phyloP scores from a whole-genome alignment of 1,284 basidiomycete genomes.

The Ceratobasidium sp. region DNA sequence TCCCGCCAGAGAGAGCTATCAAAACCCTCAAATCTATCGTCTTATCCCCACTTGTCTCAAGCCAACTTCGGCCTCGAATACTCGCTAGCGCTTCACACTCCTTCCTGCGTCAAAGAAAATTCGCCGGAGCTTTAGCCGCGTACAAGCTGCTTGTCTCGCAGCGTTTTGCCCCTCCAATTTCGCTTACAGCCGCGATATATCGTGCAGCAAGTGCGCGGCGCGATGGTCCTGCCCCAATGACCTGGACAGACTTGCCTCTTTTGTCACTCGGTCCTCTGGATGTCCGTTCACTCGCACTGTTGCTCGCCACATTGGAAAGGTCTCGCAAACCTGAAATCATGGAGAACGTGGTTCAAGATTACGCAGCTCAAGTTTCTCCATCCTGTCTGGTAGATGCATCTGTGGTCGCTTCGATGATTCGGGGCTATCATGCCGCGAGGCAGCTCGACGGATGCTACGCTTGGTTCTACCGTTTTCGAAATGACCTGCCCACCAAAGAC shows the following conservation, averaged over 20 bases:
- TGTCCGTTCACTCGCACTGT: slow-evolving; percentile 5
- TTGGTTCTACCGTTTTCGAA: slow-evolving; percentile 35
- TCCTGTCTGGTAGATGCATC: slow-evolving; percentile 28
- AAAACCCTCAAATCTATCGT: background rate
- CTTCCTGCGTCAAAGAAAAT: slow-evolving; percentile 25
- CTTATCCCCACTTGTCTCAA: background rate
- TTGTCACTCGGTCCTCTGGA: background rate
- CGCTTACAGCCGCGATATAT: slow-evolving; percentile 28
- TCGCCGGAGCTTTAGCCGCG: slow-evolving; percentile 19
- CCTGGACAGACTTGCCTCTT: background rate
- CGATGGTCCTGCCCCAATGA: background rate
- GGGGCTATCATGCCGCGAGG: slow-evolving; percentile 27
- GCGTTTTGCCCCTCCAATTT: slow-evolving; percentile 21
- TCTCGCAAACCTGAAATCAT: slow-evolving; percentile 28
- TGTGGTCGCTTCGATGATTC: slow-evolving; percentile 39
- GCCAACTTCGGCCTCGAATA: slow-evolving; percentile 16
- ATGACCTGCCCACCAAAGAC: background rate
- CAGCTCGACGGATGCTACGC: slow-evolving; percentile 41
- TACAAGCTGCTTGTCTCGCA: slow-evolving; percentile 24
- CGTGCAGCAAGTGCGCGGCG: background rate
- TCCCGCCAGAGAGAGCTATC: background rate
- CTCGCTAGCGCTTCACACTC: slow-evolving; percentile 14
- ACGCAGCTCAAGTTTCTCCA: slow-evolving; percentile 14
- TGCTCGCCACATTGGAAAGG: slow-evolving; percentile 17
- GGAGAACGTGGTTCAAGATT: slow-evolving; percentile 31